Base-by-base conservation (phyloP, 1,284 basidiomycete genomes). In the Afroboletus lepidellus region DNA sequence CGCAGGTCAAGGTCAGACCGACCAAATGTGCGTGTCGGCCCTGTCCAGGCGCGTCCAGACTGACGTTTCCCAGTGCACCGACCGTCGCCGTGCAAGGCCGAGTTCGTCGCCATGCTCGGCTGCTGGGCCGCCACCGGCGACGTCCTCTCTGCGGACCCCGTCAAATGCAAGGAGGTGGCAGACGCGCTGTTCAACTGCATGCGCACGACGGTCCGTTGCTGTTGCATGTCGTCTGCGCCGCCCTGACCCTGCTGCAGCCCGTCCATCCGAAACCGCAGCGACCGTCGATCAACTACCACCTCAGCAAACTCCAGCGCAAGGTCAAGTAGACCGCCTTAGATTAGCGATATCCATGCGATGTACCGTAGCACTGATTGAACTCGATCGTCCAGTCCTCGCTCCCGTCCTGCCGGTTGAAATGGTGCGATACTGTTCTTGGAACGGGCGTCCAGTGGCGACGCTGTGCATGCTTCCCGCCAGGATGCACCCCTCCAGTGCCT, bases 91-190 rank as follows among this genome's bases (percentile, higher is more conserved):
- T 66, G 64, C 62, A 69, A 67, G 15, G 73, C 82, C 24, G 87
- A 94, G 70, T 79, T 97, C 53, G 78, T 86, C 12, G 74, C 84
- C 47, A 90, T 98, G 85, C 81, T 98, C 34, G 84, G 86, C 42
- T 98, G 94, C 73, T 96, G 92, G 91, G 92, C 94, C n/a, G 85
- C 88, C 16, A 80, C 83, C 3, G 76, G 77, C 29, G 93, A 97
- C 69, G 58, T 90, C 29, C 78, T 80, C 60, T 85, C 83, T 21
- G 74, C 76, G 11, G 75, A 76, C 2, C 60, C 73, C 16, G 32
- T 48, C 46, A 62, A 47, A 24, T 98, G 94, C 69, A 78, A 81
- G 53, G 77, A 81, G 15, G 74, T 80, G 16, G 87, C 93, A 1
- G 74, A 85, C 58, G 72, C 75, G 21, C 72, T 97, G 53, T 90